Evolutionary conservation across 169 alveolate species (phyloP).

Genomic region (Plasmodium ovale): DNA sequence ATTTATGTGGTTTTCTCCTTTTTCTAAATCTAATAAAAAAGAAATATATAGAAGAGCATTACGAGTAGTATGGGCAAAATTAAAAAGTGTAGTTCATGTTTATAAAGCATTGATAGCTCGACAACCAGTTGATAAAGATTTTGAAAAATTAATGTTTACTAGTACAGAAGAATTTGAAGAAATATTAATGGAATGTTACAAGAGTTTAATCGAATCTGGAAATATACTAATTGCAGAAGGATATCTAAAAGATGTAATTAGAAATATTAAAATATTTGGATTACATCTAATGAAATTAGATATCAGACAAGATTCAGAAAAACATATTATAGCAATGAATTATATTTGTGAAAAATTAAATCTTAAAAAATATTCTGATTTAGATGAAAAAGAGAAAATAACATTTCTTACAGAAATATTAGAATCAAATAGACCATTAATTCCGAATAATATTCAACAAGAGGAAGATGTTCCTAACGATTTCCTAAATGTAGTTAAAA

Average conservation of each 20-base stretch:
- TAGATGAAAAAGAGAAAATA: slow-evolving; percentile 81
- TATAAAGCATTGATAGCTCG: slow-evolving; percentile 30
- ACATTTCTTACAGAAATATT: slow-evolving; percentile 77
- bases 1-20: slow-evolving; percentile 74
- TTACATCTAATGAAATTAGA: slow-evolving; percentile 85
- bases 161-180: slow-evolving; percentile 82
- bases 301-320: slow-evolving; percentile 87
- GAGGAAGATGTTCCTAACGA: slow-evolving; percentile 76
- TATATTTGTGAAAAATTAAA: slow-evolving; percentile 78
- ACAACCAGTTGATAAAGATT: slow-evolving; percentile 42
- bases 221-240: slow-evolving; percentile 80
- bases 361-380: slow-evolving; percentile 79
- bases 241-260: slow-evolving; percentile 78
- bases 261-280: slow-evolving; percentile 86
- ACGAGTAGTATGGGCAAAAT: slow-evolving; percentile 38
- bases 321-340: slow-evolving; percentile 84
- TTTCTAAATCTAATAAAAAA: slow-evolving; percentile 50
- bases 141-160: slow-evolving; percentile 50
- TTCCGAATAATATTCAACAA: slow-evolving; percentile 81
- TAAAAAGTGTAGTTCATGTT: slow-evolving; percentile 45
- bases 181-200: slow-evolving; percentile 79
- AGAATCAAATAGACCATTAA: slow-evolving; percentile 82
- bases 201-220: slow-evolving; percentile 82
- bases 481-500: slow-evolving; percentile 79
- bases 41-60: slow-evolving; percentile 74